phyloP scores from a whole-genome alignment of 805 yeast species.

The Pichia paraexigua region DNA sequence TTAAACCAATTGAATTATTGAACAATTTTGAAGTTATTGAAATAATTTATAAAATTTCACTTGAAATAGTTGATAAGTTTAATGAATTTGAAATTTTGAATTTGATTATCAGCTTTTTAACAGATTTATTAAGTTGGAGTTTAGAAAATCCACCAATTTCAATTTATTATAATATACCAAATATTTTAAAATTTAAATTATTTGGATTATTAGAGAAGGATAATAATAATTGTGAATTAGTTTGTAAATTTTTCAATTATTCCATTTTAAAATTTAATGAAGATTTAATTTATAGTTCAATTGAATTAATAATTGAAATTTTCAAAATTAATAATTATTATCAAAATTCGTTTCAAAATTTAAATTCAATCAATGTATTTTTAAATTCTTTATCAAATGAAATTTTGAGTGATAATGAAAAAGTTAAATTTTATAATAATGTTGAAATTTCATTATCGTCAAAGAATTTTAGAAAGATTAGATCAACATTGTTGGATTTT shows the following conservation, averaged over 20 bases:
- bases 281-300: slow-evolving; percentile 66
- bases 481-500: slow-evolving; percentile 68
- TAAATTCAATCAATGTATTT: slow-evolving; percentile 56
- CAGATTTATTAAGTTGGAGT: slow-evolving; percentile 83
- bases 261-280: slow-evolving; percentile 62
- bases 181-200: slow-evolving; percentile 40
- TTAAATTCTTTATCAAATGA: slow-evolving; percentile 49
- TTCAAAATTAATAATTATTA: slow-evolving; percentile 46
- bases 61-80: slow-evolving; percentile 41
- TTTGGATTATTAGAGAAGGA: slow-evolving; percentile 29
- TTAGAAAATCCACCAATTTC: slow-evolving; percentile 74
- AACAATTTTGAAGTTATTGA: slow-evolving; percentile 38
- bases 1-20: slow-evolving; percentile 51
- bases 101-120: slow-evolving; percentile 64
- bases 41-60: slow-evolving; percentile 50
- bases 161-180: slow-evolving; percentile 49
- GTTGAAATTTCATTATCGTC: slow-evolving; percentile 54
- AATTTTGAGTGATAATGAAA: slow-evolving; percentile 61
- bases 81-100: slow-evolving; percentile 67
- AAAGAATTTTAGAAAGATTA: slow-evolving; percentile 65
- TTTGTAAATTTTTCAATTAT: slow-evolving; percentile 55
- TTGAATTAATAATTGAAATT: slow-evolving; percentile 61
- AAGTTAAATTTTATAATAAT: slow-evolving; percentile 49
- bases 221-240: slow-evolving; percentile 47
- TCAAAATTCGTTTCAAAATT: slow-evolving; percentile 31